Base-by-base conservation (phyloP, 73 alveolate genomes). In the Paramecium caudatum region DNA sequence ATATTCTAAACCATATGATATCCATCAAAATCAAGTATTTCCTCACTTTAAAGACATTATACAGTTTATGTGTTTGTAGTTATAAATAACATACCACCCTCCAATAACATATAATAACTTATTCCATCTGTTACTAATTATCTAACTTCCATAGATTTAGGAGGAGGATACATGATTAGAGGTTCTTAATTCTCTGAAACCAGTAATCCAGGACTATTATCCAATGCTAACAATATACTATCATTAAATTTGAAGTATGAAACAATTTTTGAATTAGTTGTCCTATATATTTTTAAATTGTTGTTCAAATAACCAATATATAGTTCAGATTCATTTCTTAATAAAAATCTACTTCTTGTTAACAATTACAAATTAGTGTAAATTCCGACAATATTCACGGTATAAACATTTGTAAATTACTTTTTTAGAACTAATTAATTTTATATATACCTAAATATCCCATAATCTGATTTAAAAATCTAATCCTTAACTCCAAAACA, bases 1-100 rank as follows among this genome's bases (percentile, higher is more conserved):
- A 68, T 68, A 13, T 25, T 34, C 36, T 68, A 68, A n/a, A 68
- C 47, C 84, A 68, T 68, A 34, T 68, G 47, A 68, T 68, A 34
- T 25, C 84, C 50, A 9, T 68, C 50, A 37, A 68, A 68, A 68
- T 68, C 84, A 47, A 32, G 30, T 10, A 68, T 68, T 8, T 68
- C 47, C 37, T 68, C 84, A 68, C 84, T 68, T 33, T 68, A 37
- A 34, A 68, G 23, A 27, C 80, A 55, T 55, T 55, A 23, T 10
- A 55, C 30, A 27, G 36, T 27, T 0, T 37, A 27, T 21, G 23
- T 12, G 12, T 55, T 55, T 10, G 80, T 27, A 55, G 23, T 55
- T 23, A 55, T 55, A 10, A 55, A 55, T 4, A 55, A 55, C 80
- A 55, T 37, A 17, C 84, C 84, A 12, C 48, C 37, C 8, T 68